phyloP scores from a whole-genome alignment of 306 rosid species.

The Sindora glabra region DNA sequence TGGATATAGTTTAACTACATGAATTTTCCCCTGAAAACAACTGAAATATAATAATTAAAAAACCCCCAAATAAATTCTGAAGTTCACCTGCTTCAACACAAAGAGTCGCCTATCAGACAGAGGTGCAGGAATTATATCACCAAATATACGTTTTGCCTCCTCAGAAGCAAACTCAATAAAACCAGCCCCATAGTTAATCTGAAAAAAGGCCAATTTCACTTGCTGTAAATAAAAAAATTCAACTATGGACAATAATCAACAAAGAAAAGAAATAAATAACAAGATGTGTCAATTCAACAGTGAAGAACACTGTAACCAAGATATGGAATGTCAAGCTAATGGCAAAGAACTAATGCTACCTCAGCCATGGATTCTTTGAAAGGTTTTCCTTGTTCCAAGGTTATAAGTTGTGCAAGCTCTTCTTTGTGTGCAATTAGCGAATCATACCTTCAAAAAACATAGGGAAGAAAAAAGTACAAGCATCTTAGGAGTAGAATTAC shows the following conservation, averaged over 20 bases:
- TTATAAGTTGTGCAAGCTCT: constrained; percentile 83
- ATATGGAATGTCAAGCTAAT: no score
- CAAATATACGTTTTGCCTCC: constrained; percentile 92
- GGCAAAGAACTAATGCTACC: no score
- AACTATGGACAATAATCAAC: constrained; percentile 2
- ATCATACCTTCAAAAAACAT: constrained; percentile 60
- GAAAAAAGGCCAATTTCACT: constrained; percentile 14
- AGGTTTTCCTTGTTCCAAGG: constrained; percentile 99
- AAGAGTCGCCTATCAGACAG: constrained; percentile 71
- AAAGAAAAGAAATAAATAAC: background rate
- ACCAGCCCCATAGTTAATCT: constrained; percentile 72
- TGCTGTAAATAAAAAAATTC: constrained; percentile 6
- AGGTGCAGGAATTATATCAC: constrained; percentile 90
- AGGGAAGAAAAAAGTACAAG: constrained; percentile 8
- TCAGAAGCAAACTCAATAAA: constrained; percentile 88
- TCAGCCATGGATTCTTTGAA: constrained; percentile 82
- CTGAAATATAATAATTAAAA: constrained; percentile 1
- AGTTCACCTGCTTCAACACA: constrained; percentile 82
- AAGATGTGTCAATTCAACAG: background rate
- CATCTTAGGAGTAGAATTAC: background rate
- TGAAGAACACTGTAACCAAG: constrained; percentile 13
- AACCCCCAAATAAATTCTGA: constrained; percentile 8
- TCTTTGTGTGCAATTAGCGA: constrained; percentile 66
- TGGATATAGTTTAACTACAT: background rate
- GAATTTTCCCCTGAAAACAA: background rate